Conservation (phyloP, 164 flowering plant species). For the Vitis labrusca region DNA sequence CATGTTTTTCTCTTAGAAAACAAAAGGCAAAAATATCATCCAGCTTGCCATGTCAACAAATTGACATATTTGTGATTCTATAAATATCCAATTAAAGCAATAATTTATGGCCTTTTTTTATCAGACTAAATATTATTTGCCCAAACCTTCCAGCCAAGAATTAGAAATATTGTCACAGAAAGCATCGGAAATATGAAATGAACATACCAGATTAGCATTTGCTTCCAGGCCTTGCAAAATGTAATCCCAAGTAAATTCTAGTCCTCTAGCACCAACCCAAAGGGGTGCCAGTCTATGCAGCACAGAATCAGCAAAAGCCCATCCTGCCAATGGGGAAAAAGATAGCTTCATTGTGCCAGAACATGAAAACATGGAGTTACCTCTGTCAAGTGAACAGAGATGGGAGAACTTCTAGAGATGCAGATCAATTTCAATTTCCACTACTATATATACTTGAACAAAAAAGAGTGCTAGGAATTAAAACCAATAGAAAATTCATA, state of each 20-base stretch:
- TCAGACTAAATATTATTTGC: no score
- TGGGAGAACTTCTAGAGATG: no score
- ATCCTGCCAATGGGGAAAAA: constrained; percentile 51
- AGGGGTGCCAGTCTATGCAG: constrained; percentile 95
- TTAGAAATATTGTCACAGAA: neutral
- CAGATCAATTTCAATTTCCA: no score
- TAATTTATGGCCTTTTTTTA: no score
- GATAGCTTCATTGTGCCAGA: neutral
- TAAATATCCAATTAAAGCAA: neutral
- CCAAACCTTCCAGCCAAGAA: neutral
- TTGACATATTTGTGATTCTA: neutral
- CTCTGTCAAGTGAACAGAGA: neutral
- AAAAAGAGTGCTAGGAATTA: no score
- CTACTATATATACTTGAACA: no score
- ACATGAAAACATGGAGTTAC: neutral
- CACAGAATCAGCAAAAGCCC: constrained; percentile 99
- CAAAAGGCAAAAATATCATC: neutral
- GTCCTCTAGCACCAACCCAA: constrained; percentile 98
- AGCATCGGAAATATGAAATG: constrained; percentile 10
- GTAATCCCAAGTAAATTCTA: constrained; percentile 97
- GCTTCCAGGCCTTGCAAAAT: constrained; percentile 95
- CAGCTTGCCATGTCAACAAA: neutral
- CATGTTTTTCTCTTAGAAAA: neutral
- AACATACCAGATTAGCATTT: constrained; percentile 88
- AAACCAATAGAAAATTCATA: neutral